Evolutionary conservation across 2,329 filamentous ascomycete genomes (phyloP), one percentile per base, ranked within the genome.

Genomic region (Verticillium dahliae): DNA sequence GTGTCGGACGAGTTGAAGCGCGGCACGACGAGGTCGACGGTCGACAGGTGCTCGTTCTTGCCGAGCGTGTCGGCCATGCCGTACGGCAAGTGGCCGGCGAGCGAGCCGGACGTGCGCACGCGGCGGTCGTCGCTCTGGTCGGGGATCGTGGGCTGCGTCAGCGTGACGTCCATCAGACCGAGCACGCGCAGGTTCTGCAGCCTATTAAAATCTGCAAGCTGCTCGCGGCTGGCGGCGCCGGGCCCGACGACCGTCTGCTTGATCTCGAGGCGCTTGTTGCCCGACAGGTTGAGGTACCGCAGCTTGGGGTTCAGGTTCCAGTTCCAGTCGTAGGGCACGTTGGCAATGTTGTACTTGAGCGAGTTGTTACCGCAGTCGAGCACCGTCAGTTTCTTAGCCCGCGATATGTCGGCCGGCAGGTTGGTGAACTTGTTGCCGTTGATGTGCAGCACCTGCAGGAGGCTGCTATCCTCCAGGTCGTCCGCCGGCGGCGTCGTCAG

Each of bases 241-340:
- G 71, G 79, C 66, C 72, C 81, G 57, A 85, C 85, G 7, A 83
- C 79, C 33, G 85, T 85, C 67, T 85, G 83, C 71, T 90, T 90
- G 78, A 99, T 98, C 75, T 99, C 95, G 38, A 99, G 78, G 58
- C 94, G 88, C 75, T 97, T 97, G 78, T 99, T 99, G 59, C 95
- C 95, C 0, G 94, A 98, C 70, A 99, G 81, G 71, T 98, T 99
- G 65, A 99, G 87, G 71, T 96, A 99, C 65, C 93, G 90, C 66
- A 99, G 79, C 69, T 97, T 96, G 57, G 90, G 91, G 70, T 99
- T 99, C 82, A 95, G 91, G 71, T 98, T 98, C 95, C 95, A 99
- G 70, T 99, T 99, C 95, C 95, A 99, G 73, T 99, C 95, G 72
- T 99, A 99, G 0, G 94, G 95, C 82, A 96, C 97, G 71, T 99